A percentile compares a stretch with the other conserved stretches of the same genome.
Conservation (phyloP, 1,284 basidiomycete genomes). For the Puccinia hordei region DNA sequence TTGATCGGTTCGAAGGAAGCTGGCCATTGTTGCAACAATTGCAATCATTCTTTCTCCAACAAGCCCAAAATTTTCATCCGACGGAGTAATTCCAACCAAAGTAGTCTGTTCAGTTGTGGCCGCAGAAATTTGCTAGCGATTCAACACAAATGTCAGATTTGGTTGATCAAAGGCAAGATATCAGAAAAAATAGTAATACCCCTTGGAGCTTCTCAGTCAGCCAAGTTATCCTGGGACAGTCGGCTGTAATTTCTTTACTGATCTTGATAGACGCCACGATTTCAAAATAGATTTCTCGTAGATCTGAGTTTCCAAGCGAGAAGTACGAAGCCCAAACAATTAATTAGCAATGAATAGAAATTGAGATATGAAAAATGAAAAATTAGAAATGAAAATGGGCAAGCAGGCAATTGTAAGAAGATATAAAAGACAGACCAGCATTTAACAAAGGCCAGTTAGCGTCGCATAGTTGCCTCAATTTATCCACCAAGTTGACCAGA, state of each 20-base stretch:
- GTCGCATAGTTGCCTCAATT: slow-evolving; percentile 9
- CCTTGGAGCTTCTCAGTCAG: slow-evolving; percentile 26
- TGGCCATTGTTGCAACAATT: slow-evolving; percentile 14
- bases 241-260: slow-evolving; percentile 8
- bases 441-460: slow-evolving; percentile 25
- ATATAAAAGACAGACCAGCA: slow-evolving; percentile 12
- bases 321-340: not conserved
- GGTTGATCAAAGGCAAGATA: not conserved
- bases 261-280: slow-evolving; percentile 30
- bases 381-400: no score
- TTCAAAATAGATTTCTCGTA: slow-evolving; percentile 41
- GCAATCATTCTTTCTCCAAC: slow-evolving; percentile 35
- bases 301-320: not conserved
- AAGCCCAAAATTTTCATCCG: slow-evolving; percentile 2
- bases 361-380: no score
- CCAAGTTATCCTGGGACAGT: slow-evolving; percentile 7
- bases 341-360: not conserved
- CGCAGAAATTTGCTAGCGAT: slow-evolving; percentile 5
- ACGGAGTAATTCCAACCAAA: not conserved
- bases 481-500: not conserved
- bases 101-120: not conserved
- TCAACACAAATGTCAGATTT: not conserved
- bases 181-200: not conserved
- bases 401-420: no score
- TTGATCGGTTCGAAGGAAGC: slow-evolving; percentile 6